Evolutionary conservation across 306 rosid species (phyloP), one percentile per base, ranked within the genome.

Genomic region (Trifolium repens): DNA sequence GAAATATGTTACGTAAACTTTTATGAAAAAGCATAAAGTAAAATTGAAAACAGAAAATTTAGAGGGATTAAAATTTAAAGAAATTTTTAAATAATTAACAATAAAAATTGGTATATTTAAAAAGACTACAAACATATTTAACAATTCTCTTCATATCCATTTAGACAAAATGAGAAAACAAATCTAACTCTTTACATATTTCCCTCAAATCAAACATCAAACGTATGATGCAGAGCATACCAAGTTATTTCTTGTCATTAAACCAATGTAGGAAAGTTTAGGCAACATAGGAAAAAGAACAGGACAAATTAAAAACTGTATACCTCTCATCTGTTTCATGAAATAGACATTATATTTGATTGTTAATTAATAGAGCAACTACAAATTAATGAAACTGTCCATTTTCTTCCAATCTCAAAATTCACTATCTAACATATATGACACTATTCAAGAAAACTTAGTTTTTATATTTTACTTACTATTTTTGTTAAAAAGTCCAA

Each of bases 401-500:
- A 61, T 61, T 35, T 32, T 9, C 44, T 32, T 15, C 9, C 57
- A 7, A 54, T 19, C 14, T 0, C 32, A 19, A 55, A 55, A 22
- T 3, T 55, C 32, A 19, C 27, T 16, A 19, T 19, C 14, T 12
- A 14, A 22, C 15, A 58, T 30, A 13, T 7, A 30, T 60, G 7
- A 14, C 42, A 30, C 22, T 67, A 6, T 68, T 69, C 58, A 27
- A 69, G 14, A 69, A 15, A 49, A 69, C 43, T n/a, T 44, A 67
- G 47, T 44, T 67, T 66, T 14, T 11, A 61, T 10, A 42, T 44
- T 44, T 67, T 67, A 11, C 40, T 43, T 4, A 8, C 40, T 67
- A 44, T 54, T 27, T 76, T 42, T 34, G 53, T 69, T 13, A 35
- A 53, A 63, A 47, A 67, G 27, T 76, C 79, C 73, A 59, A 59